phyloP scores from a whole-genome alignment of 2,329 filamentous ascomycete genomes.

The Colletotrichum eleusines region DNA sequence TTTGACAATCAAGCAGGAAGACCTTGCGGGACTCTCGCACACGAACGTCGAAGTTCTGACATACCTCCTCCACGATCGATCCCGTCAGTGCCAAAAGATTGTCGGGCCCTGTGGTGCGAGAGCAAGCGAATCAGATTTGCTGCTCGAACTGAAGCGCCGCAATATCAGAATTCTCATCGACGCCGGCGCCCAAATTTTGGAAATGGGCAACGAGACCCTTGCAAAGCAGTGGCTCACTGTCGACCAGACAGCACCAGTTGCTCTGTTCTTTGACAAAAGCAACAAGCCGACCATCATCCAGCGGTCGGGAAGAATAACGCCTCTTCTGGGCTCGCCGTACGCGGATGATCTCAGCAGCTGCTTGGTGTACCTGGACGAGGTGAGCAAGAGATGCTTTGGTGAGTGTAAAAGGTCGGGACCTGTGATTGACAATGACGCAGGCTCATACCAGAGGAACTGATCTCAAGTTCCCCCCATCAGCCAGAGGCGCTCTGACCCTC shows the following conservation, averaged over 20 bases:
- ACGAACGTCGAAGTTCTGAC: conserved; percentile 74
- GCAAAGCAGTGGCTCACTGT: conserved; percentile 63
- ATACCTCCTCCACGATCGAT: conserved; percentile 66
- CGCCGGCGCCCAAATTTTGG: conserved; percentile 72
- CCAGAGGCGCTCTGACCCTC: conserved; percentile 66
- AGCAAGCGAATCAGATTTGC: conserved; percentile 57
- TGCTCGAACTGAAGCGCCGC: conserved; percentile 52
- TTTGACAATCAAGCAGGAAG: conserved; percentile 70
- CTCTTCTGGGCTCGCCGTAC: conserved; percentile 66
- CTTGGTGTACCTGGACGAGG: conserved; percentile 70
- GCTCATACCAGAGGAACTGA: conserved; percentile 73
- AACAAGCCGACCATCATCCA: conserved; percentile 61
- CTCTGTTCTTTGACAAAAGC: conserved; percentile 64
- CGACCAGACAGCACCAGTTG: conserved; percentile 59
- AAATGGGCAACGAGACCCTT: conserved; percentile 66
- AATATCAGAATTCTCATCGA: conserved; percentile 70
- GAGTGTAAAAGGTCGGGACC: not conserved
- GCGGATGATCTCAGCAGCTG: conserved; percentile 64
- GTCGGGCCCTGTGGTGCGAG: conserved; percentile 45
- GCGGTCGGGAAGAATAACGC: conserved; percentile 51
- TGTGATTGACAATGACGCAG: conserved; percentile 32
- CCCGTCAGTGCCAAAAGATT: conserved; percentile 58
- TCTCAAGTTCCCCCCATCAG: conserved; percentile 62
- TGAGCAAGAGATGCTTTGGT: conserved; percentile 19
- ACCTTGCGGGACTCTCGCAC: conserved; percentile 66